These are phyloP conservation scores for Trichomonascus vanleenenianus DNA, from an alignment of 805 yeast species.

Conservation along the genomic window DNA sequence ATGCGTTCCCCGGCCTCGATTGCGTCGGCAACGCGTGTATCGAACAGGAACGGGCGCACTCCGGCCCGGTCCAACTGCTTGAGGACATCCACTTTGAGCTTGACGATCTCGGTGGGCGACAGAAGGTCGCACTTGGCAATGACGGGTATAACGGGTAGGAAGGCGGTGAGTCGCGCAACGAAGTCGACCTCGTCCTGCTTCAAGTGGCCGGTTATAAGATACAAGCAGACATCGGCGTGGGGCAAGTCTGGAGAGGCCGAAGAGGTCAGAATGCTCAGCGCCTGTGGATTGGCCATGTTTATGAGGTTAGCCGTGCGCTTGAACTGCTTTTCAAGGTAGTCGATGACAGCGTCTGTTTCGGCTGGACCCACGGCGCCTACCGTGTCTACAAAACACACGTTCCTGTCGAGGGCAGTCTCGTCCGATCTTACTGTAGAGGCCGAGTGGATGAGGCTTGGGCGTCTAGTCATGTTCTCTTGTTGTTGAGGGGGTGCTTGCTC, in stretches of 20 bases:
- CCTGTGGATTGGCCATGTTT: slow-evolving; percentile 17
- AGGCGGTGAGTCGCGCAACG: slow-evolving; percentile 13
- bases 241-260: slow-evolving; percentile 17
- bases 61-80: slow-evolving; percentile 11
- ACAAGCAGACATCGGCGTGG: slow-evolving; percentile 21
- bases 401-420: slow-evolving; percentile 15
- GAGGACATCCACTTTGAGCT: slow-evolving; percentile 13
- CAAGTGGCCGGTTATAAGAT: slow-evolving; percentile 12
- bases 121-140: slow-evolving; percentile 17
- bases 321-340: slow-evolving; percentile 20
- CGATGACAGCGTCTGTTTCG: slow-evolving; percentile 10
- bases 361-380: slow-evolving; percentile 16
- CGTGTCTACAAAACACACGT: slow-evolving; percentile 20
- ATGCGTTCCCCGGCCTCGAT: slow-evolving; percentile 6
- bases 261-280: slow-evolving; percentile 14
- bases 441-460: slow-evolving; percentile 14
- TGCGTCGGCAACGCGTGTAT: slow-evolving; percentile 13
- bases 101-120: slow-evolving; percentile 6
- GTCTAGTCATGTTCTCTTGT: neutral
- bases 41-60: slow-evolving; percentile 19
- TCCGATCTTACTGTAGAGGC: slow-evolving; percentile 11
- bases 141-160: slow-evolving; percentile 19
- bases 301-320: slow-evolving; percentile 15
- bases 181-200: slow-evolving; percentile 16
- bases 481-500: slow-evolving; percentile 1